Base-by-base conservation (phyloP, 805 yeast genomes). In the Candida chilensis region DNA sequence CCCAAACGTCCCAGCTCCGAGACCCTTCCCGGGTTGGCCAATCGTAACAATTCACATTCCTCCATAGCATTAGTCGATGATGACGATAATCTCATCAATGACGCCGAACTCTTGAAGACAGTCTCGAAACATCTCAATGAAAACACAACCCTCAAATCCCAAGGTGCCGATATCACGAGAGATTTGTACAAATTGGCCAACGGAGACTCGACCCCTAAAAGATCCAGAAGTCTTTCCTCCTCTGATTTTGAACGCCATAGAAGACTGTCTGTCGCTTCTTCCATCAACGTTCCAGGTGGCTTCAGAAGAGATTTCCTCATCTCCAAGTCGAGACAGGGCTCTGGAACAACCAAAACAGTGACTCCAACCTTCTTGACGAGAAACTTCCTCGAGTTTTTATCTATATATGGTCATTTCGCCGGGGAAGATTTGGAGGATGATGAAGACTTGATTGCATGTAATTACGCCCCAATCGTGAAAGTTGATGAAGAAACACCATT, bases 341-440 rank as follows among this genome's bases (percentile, higher is more conserved):
- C 21, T n/a, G 33, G 16, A 28, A 24, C 27, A 29, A 33, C 20
- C 33, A 36, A 42, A 12, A 28, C 52, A 17, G 31, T 39, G 18
- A 33, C 40, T 43, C 74, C 61, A 10, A 61, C 75, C 7, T 64
- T 76, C 33, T 50, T 81, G 24, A 76, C 94, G 1, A 67, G 74
- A 35, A 83, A 82, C 50, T 83, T 83, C 39, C 61, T 82, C 41
- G 92, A 83, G 49, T 83, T 83, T 45, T 57, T 83, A 27, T 76
- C 82, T 38, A 65, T 83, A 5, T 83, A 83, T 51, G 94, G 94
- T 5, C 90, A 83, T 57, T 83, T 83, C 54, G 92, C 92, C 2
- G 94, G 94, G 47, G 92, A 82, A 52, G 73, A 77, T 24, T 64
- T 82, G 32, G 90, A 80, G 42, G 81, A 75, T 44, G 78, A 71